Evolutionary conservation across 345 rosid genomes (phyloP), one percentile per base, ranked within the genome.

Genomic region (Cardamine resedifolia): DNA sequence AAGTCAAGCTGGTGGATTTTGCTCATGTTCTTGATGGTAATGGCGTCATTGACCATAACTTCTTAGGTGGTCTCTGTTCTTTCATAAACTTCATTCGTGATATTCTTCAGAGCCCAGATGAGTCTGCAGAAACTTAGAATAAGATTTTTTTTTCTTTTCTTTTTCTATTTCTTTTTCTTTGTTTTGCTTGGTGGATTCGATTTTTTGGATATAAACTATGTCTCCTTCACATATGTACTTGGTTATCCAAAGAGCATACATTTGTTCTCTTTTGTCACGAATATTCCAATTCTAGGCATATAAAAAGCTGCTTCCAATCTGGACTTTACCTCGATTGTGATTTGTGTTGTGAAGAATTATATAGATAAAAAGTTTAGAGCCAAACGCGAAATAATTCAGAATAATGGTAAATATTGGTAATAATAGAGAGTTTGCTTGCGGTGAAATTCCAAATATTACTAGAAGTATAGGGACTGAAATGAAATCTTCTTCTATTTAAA

Each of bases 1-100:
- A 74, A 78, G 82, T 90, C 9, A 91, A 88, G 75, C 98, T 96
- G 39, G 78, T 95, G 33, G 99, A 95, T 85, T 95, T 95, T 72
- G 97, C 99, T 62, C 99, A 95, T 79, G 94, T 88, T 56, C 28
- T 73, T 66, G 99, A 92, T 61, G 96, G 90, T 36, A 74, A 57
- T n/a, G 99, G 91, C 19, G 84, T 88, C 65, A 90, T 95, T 20
- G 97, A 95, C 83, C 98, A 92, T 73, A 95, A 95, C 82, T 92
- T 91, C 86, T 72, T 92, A 76, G 99, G 99, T 31, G 98, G 98
- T 36, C 88, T 92, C 20, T 91, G 97, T 79, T 95, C 98, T 57
- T 77, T 92, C 59, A 92, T 92, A 57, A 90, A 90, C 78, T 81
- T 90, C 67, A 71, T 95, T 64, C 89, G 91, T 14, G 90, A 85